phyloP scores from a whole-genome alignment of 257 asterid genomes.

The Solanum corneliomulleri region DNA sequence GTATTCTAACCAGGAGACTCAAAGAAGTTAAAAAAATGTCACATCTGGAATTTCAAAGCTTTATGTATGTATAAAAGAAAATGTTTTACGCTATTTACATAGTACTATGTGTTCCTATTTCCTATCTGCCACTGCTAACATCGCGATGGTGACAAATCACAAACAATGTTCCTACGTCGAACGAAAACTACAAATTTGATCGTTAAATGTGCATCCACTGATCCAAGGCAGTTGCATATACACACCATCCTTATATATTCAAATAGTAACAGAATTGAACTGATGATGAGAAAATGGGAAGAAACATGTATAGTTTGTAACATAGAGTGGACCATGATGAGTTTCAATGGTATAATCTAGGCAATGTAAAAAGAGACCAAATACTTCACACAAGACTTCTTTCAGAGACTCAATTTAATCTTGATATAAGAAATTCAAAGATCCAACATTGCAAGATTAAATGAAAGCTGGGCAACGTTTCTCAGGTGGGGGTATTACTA shows the following conservation, averaged over 20 bases:
- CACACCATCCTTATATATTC: background rate
- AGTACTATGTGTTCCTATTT: background rate
- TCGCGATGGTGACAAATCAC: slow-evolving; percentile 56
- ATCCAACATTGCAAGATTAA: background rate
- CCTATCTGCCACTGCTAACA: background rate
- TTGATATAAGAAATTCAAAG: background rate
- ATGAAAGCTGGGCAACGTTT: background rate
- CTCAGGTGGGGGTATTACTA: background rate
- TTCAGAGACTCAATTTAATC: background rate
- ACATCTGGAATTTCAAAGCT: background rate
- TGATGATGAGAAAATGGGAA: background rate
- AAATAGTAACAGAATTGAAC: background rate
- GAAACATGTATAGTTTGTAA: background rate
- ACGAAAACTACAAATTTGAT: slow-evolving; percentile 25
- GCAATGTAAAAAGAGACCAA: background rate
- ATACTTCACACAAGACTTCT: background rate
- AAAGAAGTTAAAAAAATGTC: background rate
- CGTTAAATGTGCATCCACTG: background rate
- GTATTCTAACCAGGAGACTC: background rate
- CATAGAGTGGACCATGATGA: background rate
- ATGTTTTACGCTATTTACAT: background rate
- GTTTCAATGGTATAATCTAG: background rate
- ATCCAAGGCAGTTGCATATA: background rate
- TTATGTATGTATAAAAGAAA: background rate
- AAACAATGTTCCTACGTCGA: slow-evolving; percentile 61